These are phyloP conservation scores for Globisporangium mamillatum DNA, from an alignment of 352 stramenopile species.

Conservation along the genomic window DNA sequence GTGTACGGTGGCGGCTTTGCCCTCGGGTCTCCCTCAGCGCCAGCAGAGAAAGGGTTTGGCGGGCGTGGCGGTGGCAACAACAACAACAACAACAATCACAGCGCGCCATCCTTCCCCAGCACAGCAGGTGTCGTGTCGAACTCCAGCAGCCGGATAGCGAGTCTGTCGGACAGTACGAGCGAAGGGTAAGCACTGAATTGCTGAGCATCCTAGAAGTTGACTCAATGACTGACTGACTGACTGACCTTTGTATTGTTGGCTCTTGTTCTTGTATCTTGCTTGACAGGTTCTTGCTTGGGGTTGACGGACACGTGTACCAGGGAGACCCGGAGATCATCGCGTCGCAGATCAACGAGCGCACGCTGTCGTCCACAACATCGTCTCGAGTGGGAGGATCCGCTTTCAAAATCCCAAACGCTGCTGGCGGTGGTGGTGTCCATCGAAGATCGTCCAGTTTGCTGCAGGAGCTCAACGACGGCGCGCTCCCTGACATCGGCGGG, in stretches of 20 bases:
- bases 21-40: constrained; percentile 28
- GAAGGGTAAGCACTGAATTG: constrained; percentile 44
- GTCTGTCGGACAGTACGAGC: constrained; percentile 50
- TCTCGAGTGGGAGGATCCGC: constrained; percentile 30
- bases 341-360: constrained; percentile 42
- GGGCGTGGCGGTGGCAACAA: constrained; percentile 17
- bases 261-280: constrained; percentile 4
- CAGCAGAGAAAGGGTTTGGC: constrained; percentile 34
- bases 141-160: constrained; percentile 24
- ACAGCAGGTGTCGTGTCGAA: constrained; percentile 19
- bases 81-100: constrained; percentile 47
- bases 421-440: constrained; percentile 18
- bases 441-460: constrained; percentile 17
- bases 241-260: constrained; percentile 12
- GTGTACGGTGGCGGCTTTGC: constrained; percentile 76
- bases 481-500: constrained; percentile 15
- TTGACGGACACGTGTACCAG: constrained; percentile 84
- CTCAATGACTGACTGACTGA: neutral
- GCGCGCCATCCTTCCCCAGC: constrained; percentile 30
- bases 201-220: neutral
- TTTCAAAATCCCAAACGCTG: constrained; percentile 47
- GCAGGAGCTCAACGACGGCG: constrained; percentile 14
- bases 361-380: neutral
- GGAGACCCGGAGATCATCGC: constrained; percentile 62
- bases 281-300: constrained; percentile 65